Base-by-base conservation (phyloP, 2,329 filamentous ascomycete genomes). In the Aspergillus alliaceus region DNA sequence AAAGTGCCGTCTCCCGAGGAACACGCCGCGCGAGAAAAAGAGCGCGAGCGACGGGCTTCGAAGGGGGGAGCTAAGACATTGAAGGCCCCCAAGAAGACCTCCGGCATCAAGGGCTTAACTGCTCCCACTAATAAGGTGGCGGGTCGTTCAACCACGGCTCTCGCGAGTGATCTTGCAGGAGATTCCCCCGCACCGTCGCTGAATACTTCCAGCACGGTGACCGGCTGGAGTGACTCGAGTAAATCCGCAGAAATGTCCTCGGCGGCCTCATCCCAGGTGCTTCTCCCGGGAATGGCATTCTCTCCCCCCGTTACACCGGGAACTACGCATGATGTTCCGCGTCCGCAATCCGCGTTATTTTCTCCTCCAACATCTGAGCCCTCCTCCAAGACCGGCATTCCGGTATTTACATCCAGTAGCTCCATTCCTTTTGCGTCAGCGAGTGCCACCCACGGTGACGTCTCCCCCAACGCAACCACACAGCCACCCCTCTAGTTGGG, bases 1-100 rank as follows among this genome's bases (percentile, higher is more conserved):
- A 86, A 84, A 59, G 75, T 86, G 51, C 82, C 82, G 0, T 77
- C 82, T 0, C 79, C 79, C 22, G 83, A 86, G 64, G 83, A 86
- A 64, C 77, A 86, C 58, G 81, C 84, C 27, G 77, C 76, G 7
- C 72, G 80, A 22, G 80, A 84, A 65, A 77, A 79, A 51, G 75
- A 77, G 39, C 73, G 75, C 47, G 75, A 74, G 56, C 76, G 75
- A 50, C 70, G 69, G n/a, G 39, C 55, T 2, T 46, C 56, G 8
- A 66, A 59, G 25, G 50, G 51, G 6, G 8, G 34, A 0, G 57
- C 65, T 2, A 71, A 62, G 55, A 53, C 61, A 6, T 47, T 65
- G 1, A 66, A 65, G 25, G 66, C 67, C 2, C 61, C 72, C 0
- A 73, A 71, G 54, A 79, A 75, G 61, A 53, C 70, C 1, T 54